Percentiles rank a stretch among this genome's conserved stretches.
phyloP scores from a whole-genome alignment of 1,284 basidiomycete genomes.

The Singerocomus rubriflavus region DNA sequence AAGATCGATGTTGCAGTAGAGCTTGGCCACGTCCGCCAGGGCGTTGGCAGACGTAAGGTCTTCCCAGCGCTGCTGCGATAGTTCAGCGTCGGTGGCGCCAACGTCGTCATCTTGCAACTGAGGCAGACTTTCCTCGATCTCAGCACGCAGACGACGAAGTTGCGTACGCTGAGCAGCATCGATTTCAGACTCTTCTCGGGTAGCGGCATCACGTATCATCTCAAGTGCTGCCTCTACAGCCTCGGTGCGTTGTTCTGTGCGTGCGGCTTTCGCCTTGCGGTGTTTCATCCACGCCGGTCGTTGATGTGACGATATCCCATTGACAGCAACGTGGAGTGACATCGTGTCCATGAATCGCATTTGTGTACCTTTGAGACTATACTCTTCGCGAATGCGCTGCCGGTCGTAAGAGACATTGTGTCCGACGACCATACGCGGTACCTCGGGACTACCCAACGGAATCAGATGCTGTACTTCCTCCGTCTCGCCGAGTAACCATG shows the following conservation, averaged over 20 bases:
- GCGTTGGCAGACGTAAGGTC: constrained; percentile 92
- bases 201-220: constrained; percentile 46
- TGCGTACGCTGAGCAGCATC: constrained; percentile 38
- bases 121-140: constrained; percentile 45
- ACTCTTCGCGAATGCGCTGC: constrained; percentile 83
- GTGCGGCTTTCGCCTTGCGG: constrained; percentile 59
- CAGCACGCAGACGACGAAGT: constrained; percentile 42
- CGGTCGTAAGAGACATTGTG: constrained; percentile 98
- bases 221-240: constrained; percentile 54
- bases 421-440: constrained; percentile 75
- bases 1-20: constrained; percentile 83
- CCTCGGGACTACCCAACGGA: constrained; percentile 57
- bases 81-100: constrained; percentile 40
- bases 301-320: constrained; percentile 94
- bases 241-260: constrained; percentile 53
- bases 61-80: constrained; percentile 74
- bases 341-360: constrained; percentile 95
- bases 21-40: constrained; percentile 85
- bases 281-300: constrained; percentile 91
- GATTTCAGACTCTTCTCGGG: constrained; percentile 42
- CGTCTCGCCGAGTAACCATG: constrained; percentile 80
- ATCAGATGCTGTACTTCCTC: constrained; percentile 71
- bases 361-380: constrained; percentile 63
- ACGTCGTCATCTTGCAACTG: constrained; percentile 39
- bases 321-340: constrained; percentile 91